Evolutionary conservation across 805 yeast genomes (phyloP).

Genomic region (Candida hispaniensis): DNA sequence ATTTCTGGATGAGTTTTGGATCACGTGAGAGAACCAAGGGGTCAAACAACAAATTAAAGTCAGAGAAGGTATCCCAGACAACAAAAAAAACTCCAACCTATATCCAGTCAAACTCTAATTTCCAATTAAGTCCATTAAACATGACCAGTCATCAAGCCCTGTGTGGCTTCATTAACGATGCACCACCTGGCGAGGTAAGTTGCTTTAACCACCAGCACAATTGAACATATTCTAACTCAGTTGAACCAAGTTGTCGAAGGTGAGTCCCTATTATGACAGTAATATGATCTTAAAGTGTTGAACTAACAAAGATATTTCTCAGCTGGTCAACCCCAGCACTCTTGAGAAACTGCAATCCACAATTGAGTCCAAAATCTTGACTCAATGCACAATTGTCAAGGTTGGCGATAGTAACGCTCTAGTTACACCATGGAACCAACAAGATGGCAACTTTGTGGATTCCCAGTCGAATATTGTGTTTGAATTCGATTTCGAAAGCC

Average conservation of each 20-base stretch:
- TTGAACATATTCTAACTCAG: conserved; percentile 22
- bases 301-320: no score
- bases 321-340: conserved; percentile 31
- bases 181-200: conserved; percentile 48
- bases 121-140: neutral
- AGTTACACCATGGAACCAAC: conserved; percentile 42
- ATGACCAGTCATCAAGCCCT: conserved; percentile 14
- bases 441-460: conserved; percentile 43
- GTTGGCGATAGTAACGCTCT: conserved; percentile 29
- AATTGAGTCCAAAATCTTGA: conserved; percentile 34
- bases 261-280: conserved; percentile 25
- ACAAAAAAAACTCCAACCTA: no score
- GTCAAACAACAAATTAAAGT: neutral
- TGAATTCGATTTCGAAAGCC: conserved; percentile 24
- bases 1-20: no score
- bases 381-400: conserved; percentile 31
- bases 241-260: conserved; percentile 33
- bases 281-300: no score
- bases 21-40: no score
- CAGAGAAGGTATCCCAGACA: no score
- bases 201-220: conserved; percentile 20
- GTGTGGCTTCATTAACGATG: conserved; percentile 34
- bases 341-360: conserved; percentile 28
- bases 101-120: neutral
- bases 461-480: conserved; percentile 28